These are phyloP conservation scores for Plasmodiophora brassicae DNA, from an alignment of 208 protist species.

Conservation along the genomic window DNA sequence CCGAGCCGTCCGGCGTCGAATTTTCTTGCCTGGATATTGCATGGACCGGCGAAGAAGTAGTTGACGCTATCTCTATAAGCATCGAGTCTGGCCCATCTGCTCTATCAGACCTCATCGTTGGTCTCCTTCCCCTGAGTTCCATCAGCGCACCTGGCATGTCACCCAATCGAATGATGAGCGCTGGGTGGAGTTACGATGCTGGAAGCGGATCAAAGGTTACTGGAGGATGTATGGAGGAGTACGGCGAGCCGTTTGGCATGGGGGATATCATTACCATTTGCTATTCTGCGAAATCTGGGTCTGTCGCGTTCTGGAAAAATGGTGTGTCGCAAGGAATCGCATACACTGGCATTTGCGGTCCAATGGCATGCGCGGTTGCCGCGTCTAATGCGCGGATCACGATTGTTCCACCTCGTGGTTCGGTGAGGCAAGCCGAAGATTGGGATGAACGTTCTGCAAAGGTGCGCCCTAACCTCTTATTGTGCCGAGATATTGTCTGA, in stretches of 20 bases:
- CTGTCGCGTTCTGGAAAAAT: background rate
- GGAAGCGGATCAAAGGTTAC: background rate
- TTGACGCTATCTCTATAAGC: too few species aligned
- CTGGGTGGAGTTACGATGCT: too few species aligned
- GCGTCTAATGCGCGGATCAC: background rate
- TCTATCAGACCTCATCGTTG: too few species aligned
- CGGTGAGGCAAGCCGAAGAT: background rate
- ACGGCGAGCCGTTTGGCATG: background rate
- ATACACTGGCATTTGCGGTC: background rate
- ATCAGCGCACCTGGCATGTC: too few species aligned
- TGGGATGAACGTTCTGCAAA: background rate
- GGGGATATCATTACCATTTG: conserved; percentile 8
- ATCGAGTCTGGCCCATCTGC: too few species aligned
- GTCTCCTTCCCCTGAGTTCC: too few species aligned
- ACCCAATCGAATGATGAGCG: too few species aligned
- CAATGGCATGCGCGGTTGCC: background rate
- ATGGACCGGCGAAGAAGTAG: too few species aligned
- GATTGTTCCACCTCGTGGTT: background rate
- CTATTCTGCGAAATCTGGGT: background rate
- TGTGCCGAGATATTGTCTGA: background rate
- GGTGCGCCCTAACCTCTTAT: background rate
- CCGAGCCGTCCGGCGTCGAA: too few species aligned
- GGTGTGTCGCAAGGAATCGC: background rate
- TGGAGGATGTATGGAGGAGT: background rate
- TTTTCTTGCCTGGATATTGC: too few species aligned